Conservation (phyloP, 768 basidiomycete genomes). For the Mycena crocata region DNA sequence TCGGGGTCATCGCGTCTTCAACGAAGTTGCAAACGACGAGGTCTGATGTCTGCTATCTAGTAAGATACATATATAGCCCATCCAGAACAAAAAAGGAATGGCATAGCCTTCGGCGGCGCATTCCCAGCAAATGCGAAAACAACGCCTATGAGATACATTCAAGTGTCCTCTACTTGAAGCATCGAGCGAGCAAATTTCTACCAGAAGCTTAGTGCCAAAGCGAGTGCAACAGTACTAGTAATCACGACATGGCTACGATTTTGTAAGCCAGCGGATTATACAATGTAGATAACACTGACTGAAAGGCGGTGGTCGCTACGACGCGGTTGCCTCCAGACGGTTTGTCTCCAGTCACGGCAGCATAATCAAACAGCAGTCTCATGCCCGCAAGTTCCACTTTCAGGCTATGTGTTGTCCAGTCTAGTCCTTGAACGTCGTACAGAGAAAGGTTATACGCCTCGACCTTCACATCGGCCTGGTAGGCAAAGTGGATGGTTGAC, state of each 20-base stretch:
- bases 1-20: no score
- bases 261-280: background rate
- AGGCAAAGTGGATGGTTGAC: conserved; percentile 19
- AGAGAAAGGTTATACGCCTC: conserved; percentile 24
- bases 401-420: conserved; percentile 19
- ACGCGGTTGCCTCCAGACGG: background rate
- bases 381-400: conserved; percentile 6
- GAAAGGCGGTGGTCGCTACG: background rate
- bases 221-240: no score
- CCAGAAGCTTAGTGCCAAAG: background rate
- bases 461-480: conserved; percentile 5
- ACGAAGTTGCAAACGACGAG: no score
- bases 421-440: conserved; percentile 26
- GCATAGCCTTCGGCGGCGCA: no score
- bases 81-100: no score
- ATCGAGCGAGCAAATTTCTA: no score
- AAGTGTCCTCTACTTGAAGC: no score
- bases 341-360: conserved; percentile 24
- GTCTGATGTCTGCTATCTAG: no score
- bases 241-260: background rate
- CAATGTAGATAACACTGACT: background rate
- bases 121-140: background rate
- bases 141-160: background rate
- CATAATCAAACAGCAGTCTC: conserved; percentile 25
- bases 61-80: no score